Base-by-base conservation (phyloP, 2,329 filamentous ascomycete species). In the Cladosporium sp. region DNA sequence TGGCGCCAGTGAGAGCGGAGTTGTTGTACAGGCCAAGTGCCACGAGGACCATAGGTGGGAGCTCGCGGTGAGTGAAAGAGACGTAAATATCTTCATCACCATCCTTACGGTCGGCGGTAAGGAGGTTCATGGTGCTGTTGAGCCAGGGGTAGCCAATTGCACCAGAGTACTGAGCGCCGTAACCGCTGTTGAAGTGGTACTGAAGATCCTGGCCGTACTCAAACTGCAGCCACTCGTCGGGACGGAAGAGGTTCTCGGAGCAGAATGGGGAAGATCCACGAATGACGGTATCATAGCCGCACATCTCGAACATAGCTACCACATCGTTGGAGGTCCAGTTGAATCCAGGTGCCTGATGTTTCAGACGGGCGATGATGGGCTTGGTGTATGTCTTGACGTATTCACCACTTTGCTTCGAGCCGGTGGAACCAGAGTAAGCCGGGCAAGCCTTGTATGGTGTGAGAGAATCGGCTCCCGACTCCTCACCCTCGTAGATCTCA, bases 11-110 rank as follows among this genome's bases (percentile, higher is more conserved):
- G 67, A 84, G 85, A 0, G 80, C 83, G 3, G 86, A 88, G 76
- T 90, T 90, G 79, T 90, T 90, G 81, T 90, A 91, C 4, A 91
- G 80, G 0, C 88, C 88, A 76, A 91, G 82, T 0, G 88, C 87
- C 1, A 90, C 88, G 1, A 88, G 78, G 1, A 90, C 86, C 66
- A 87, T 88, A 1, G 89, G 88, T 1, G 88, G 88, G 2, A 91
- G 78, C 74, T 91, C 88, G 24, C 88, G 85, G 74, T 91, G 88
- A 0, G 88, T 90, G 78, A 91, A 91, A 62, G 86, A 88, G 49
- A 90, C 81, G 72, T 88, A 89, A 8, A 91, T 80, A 65, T 90
- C 86, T 72, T 90, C 83, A 15, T 75, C 72, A 62, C 73, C 68
- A n/a, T 76, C 75, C 5, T 77, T 74, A 4, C 73, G 71, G 65